phyloP scores from a whole-genome alignment of 352 stramenopile species.

The Globisporangium iwayamae region DNA sequence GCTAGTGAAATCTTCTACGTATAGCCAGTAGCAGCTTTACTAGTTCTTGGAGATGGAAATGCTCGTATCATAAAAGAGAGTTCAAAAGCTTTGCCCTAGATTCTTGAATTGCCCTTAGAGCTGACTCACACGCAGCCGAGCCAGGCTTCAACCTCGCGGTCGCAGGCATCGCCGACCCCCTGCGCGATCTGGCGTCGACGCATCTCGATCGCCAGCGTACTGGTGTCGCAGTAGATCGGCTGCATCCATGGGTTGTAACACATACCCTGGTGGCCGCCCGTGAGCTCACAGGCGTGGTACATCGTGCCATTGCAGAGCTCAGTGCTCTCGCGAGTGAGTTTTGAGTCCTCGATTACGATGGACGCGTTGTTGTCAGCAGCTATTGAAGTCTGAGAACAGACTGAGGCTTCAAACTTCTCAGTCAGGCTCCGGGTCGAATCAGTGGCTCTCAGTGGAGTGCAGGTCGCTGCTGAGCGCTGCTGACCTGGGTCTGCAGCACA shows the following conservation, averaged over 20 bases:
- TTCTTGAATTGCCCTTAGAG: background rate
- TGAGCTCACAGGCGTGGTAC: constrained; percentile 29
- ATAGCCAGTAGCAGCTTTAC: too few relatives aligned
- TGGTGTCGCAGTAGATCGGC: constrained; percentile 26
- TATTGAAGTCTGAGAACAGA: constrained; percentile 14
- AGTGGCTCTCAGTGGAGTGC: constrained; percentile 7
- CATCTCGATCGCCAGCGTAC: constrained; percentile 15
- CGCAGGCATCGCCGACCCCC: constrained; percentile 23
- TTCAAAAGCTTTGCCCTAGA: background rate
- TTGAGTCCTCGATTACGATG: constrained; percentile 14
- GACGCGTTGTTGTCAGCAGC: background rate
- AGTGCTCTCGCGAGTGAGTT: constrained; percentile 18
- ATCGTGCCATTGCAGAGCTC: constrained; percentile 35
- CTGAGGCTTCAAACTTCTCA: constrained; percentile 16
- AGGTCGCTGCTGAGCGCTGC: constrained; percentile 1
- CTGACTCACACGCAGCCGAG: constrained; percentile 21
- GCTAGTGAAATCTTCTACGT: too few relatives aligned
- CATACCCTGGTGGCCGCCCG: constrained; percentile 19
- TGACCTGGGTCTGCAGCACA: constrained; percentile 9
- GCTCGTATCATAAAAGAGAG: too few relatives aligned
- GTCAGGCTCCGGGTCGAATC: constrained; percentile 20
- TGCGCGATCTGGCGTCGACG: constrained; percentile 3
- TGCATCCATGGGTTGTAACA: constrained; percentile 32
- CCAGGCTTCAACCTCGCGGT: constrained; percentile 28
- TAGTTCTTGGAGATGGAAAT: too few relatives aligned